Evolutionary conservation across 179 eudicot species (phyloP).

Genomic region (Camellia oleifera): DNA sequence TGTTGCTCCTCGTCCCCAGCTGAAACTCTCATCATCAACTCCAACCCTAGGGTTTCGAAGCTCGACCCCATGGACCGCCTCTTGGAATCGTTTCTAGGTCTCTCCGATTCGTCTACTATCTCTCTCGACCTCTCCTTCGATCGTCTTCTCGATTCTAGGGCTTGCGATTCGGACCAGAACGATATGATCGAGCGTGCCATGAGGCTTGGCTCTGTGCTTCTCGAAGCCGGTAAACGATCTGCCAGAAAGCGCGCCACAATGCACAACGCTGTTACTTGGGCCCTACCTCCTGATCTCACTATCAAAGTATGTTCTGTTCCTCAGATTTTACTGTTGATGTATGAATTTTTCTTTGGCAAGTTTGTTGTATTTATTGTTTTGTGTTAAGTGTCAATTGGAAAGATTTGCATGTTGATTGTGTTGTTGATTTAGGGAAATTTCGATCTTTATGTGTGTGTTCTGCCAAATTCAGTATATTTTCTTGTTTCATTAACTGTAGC

Average conservation of each 20-base stretch:
- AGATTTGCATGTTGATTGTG: background rate
- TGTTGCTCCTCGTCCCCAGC: slow-evolving; percentile 14
- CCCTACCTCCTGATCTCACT: slow-evolving; percentile 53
- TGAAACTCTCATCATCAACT: background rate
- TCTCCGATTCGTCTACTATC: slow-evolving; percentile 33
- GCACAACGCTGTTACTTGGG: slow-evolving; percentile 59
- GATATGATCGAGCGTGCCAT: slow-evolving; percentile 47
- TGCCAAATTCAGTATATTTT: background rate
- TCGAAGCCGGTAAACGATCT: slow-evolving; percentile 51
- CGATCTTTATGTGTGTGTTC: background rate
- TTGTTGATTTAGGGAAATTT: background rate
- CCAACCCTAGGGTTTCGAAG: slow-evolving; percentile 5
- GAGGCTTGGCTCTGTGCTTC: slow-evolving; percentile 32
- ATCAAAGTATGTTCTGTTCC: slow-evolving; percentile 28
- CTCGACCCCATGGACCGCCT: slow-evolving; percentile 31
- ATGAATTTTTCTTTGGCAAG: too few species aligned
- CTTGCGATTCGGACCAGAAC: slow-evolving; percentile 37
- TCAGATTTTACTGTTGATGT: background rate
- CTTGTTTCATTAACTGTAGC: background rate
- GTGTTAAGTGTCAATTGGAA: background rate
- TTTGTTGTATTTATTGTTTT: background rate
- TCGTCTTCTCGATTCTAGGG: slow-evolving; percentile 41
- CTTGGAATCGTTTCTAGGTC: slow-evolving; percentile 32
- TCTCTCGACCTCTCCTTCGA: slow-evolving; percentile 43
- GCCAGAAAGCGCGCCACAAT: slow-evolving; percentile 38